Evolutionary conservation across 176 grass and related monocot genomes (phyloP).

Genomic region (Triticum monococcum): DNA sequence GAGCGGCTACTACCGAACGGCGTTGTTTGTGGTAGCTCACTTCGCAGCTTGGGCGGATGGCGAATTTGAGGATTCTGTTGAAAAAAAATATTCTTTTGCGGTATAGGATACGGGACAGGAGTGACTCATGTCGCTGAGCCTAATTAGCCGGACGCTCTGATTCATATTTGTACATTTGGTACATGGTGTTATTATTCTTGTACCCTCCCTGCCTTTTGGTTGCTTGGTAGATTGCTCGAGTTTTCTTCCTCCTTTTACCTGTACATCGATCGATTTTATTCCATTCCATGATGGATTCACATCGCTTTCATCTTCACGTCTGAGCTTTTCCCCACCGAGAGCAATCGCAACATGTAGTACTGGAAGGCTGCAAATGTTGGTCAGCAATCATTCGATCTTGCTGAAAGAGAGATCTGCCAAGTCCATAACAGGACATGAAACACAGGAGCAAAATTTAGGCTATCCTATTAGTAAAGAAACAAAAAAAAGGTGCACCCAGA

Average conservation of each 20-base stretch:
- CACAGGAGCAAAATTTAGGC: background rate
- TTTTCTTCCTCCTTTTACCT: background rate
- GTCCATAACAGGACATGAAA: background rate
- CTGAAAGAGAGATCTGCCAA: background rate
- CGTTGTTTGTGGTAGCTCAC: background rate
- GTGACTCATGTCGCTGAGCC: conserved; percentile 20
- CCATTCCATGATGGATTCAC: background rate
- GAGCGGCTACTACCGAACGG: background rate
- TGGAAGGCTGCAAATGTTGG: background rate
- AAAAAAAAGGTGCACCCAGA: background rate
- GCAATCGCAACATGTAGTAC: background rate
- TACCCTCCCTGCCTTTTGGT: conserved; percentile 12
- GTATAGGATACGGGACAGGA: conserved; percentile 37
- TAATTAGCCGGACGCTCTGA: conserved; percentile 33
- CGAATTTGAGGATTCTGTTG: background rate
- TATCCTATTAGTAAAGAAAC: background rate
- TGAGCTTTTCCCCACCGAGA: background rate
- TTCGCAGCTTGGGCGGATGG: background rate
- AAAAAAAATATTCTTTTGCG: conserved; percentile 8
- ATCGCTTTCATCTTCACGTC: background rate
- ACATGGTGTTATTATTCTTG: conserved; percentile 8
- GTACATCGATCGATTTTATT: background rate
- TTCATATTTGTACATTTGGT: conserved; percentile 49
- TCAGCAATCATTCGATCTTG: background rate
- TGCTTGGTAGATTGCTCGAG: conserved; percentile 20